Evolutionary conservation across 768 basidiomycete genomes (phyloP), one percentile per base, ranked within the genome.

Genomic region (Leccinum variicolor): DNA sequence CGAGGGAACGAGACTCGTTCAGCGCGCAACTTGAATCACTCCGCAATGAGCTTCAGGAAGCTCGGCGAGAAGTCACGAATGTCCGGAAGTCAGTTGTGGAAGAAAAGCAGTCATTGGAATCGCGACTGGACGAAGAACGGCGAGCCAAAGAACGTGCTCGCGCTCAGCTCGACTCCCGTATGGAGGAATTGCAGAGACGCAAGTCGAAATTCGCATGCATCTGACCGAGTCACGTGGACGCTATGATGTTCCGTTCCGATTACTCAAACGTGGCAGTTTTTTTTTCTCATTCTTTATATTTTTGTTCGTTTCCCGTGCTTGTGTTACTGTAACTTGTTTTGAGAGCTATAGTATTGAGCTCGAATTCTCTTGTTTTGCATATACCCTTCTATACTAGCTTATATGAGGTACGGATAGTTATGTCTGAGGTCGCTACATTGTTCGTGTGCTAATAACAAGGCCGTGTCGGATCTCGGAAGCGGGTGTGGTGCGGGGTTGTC

Each of bases 131-230:
- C 66, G 92, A 95, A 69, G 92, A 95, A 73, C 85, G 92, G 53
- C 83, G 81, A 66, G 88, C 84, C n/a, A 94, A 92, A 75, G 93
- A 95, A 72, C 88, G 92, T 25, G 89, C 85, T 52, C 85, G 92
- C 52, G 86, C 87, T 60, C 92, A 94, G 72, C 83, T 95, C 28
- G 93, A 95, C 69, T 81, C 82, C 17, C 86, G 94, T 62, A 88
- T 93, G 86, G 90, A 92, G 55, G 94, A 94, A 66, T 76, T 93
- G 43, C 77, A 81, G 60, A 83, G 82, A 76, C 87, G 90, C 59
- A 94, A 93, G 78, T 93, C 91, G 61, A 96, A 95, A 76, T 96
- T 93, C 73, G 89, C 87, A 53, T 94, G 92, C 74, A 81, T 94
- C 73, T 94, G 79, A 81, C 56, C 58, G 59, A 53, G 48, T 57